These are phyloP conservation scores for Diplogelasinospora grovesii DNA, from an alignment of 495 filamentous ascomycete species.

Conservation along the genomic window DNA sequence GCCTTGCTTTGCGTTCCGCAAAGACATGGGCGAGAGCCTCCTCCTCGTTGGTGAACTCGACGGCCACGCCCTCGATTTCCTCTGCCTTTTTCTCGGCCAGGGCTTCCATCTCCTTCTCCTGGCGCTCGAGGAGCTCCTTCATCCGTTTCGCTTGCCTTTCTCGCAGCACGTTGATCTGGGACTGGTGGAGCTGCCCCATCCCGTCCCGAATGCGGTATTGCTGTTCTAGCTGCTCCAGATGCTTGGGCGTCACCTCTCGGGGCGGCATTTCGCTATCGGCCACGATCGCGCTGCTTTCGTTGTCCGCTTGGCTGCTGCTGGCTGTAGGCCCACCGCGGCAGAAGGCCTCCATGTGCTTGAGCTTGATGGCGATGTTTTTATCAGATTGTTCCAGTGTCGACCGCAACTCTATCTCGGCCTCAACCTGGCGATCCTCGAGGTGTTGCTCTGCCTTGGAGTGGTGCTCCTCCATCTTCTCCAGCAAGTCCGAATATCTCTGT, in stretches of 20 bases:
- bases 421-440: conserved; percentile 68
- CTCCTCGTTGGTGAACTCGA: conserved; percentile 50
- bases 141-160: conserved; percentile 67
- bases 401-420: conserved; percentile 59
- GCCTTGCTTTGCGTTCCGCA: conserved; percentile 39
- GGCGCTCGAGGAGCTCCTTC: conserved; percentile 57
- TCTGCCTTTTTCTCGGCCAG: conserved; percentile 46
- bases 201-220: conserved; percentile 63
- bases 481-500: conserved; percentile 35
- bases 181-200: conserved; percentile 63
- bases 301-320: conserved; percentile 31
- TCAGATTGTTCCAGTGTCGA: conserved; percentile 44
- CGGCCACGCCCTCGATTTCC: conserved; percentile 51
- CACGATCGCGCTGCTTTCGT: conserved; percentile 1
- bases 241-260: conserved; percentile 49
- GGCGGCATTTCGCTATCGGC: conserved; percentile 20
- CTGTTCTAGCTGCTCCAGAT: conserved; percentile 58
- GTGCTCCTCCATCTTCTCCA: conserved; percentile 42
- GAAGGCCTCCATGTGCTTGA: conserved; percentile 76
- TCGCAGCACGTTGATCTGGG: conserved; percentile 72
- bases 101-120: conserved; percentile 55
- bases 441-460: conserved; percentile 48
- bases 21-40: conserved; percentile 41
- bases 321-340: conserved; percentile 59
- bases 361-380: conserved; percentile 57